Evolutionary conservation across 805 yeast genomes (phyloP), one percentile per base, ranked within the genome.

Genomic region (Lipomyces sp.): DNA sequence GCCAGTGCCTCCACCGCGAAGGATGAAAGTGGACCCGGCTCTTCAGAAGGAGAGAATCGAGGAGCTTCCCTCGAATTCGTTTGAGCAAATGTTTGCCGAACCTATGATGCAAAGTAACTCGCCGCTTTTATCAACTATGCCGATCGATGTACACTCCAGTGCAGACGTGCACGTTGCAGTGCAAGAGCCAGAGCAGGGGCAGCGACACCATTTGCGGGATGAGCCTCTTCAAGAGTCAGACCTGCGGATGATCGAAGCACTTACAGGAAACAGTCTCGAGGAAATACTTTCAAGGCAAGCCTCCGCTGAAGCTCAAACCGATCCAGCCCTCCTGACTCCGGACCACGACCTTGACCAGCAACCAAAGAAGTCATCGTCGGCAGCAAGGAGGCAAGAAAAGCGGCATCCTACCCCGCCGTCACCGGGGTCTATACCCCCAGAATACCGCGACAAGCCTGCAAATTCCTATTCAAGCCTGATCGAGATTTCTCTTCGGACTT

Each of bases 391-490:
- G 16, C 39, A 22, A 33, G 57, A 51, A 23, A 49, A 43, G 34
- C 45, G 58, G 24, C 43, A 53, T 26, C 47, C 55, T 4, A 43
- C 57, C 3, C 59, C 59, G 7, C 50, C 42, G 6, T 55, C 59
- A 7, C 59, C 59, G 11, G 52, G 58, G 48, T 96, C 89, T 61
- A 88, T 91, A 41, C 98, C 98, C 1, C 86, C 79, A 51, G 88
- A 86, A 68, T 88, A 79, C 67, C 77, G 96, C 60, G 76, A 81
- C 11, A 93, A 91, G 65, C 98, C 98, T 1, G 76, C 82, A 10
- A 75, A 81, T 44, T 84, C 95, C 0, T 86, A 86, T 65, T 86
- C 95, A 18, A 81, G 83, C 37, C 74, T 93, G 63, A 84, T 93
- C 35, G 83, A 91, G 2, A 81, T 83, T 6, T 90, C 95, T 49